These are phyloP conservation scores for Phytophthora macrochlamydospora DNA, from an alignment of 352 stramenopile genomes.

Conservation along the genomic window DNA sequence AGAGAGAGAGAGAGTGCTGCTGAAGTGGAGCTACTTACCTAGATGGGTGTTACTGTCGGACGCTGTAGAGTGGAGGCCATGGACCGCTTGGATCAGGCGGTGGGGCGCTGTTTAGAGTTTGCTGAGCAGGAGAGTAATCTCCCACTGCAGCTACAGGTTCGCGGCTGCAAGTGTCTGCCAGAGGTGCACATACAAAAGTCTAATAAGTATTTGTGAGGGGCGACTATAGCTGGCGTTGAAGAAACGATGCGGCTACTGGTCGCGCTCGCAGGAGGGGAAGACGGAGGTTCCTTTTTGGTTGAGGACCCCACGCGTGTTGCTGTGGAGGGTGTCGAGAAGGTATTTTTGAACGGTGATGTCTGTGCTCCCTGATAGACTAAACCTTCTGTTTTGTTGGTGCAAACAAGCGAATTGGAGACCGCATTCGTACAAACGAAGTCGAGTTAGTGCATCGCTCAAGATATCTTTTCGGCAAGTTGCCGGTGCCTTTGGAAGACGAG, in stretches of 20 bases:
- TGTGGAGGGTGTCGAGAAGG: constrained; percentile 8
- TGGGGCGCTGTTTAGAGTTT: constrained; percentile 39
- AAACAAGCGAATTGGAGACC: constrained; percentile 56
- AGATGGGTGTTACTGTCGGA: neutral
- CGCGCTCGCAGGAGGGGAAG: constrained; percentile 53
- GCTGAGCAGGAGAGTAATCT: constrained; percentile 14
- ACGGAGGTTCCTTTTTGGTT: constrained; percentile 65
- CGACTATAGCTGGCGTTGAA: constrained; percentile 23
- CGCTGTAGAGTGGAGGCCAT: constrained; percentile 35
- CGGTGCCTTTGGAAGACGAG: constrained; percentile 38
- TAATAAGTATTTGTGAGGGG: neutral
- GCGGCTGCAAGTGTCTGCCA: neutral
- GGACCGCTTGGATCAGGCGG: constrained; percentile 37
- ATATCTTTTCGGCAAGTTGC: constrained; percentile 38
- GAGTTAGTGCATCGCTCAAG: constrained; percentile 43
- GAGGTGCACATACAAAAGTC: neutral
- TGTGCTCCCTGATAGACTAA: too few relatives aligned
- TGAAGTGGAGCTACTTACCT: neutral
- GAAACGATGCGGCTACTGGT: constrained; percentile 60
- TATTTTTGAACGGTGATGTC: neutral
- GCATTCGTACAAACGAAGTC: constrained; percentile 58
- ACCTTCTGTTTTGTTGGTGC: neutral
- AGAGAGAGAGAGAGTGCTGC: neutral
- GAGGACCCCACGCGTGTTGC: constrained; percentile 48
- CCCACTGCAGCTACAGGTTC: constrained; percentile 5